phyloP scores from a whole-genome alignment of 805 yeast species.

The Saccharomycopsis microspora region DNA sequence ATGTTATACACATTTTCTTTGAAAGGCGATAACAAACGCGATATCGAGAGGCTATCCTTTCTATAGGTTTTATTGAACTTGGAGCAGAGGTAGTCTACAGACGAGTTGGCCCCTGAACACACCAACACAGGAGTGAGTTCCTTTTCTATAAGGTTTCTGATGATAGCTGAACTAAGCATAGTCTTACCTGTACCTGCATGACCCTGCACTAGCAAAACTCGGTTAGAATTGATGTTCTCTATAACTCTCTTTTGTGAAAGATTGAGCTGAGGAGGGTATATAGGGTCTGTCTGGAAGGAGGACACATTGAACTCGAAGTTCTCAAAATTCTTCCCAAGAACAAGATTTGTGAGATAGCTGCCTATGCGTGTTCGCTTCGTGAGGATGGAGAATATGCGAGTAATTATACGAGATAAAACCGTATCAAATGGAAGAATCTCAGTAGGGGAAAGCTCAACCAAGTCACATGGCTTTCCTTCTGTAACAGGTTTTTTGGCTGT shows the following conservation, averaged over 20 bases:
- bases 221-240: constrained; percentile 14
- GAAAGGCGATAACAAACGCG: constrained; percentile 14
- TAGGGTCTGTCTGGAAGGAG: constrained; percentile 3
- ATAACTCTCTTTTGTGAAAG: constrained; percentile 15
- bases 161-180: constrained; percentile 11
- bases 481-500: background rate
- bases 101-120: constrained; percentile 15
- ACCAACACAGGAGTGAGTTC: constrained; percentile 13
- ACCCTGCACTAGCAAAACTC: constrained; percentile 14
- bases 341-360: constrained; percentile 11
- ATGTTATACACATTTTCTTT: constrained; percentile 15
- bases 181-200: constrained; percentile 17
- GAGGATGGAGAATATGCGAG: constrained; percentile 5
- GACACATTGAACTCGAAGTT: constrained; percentile 16
- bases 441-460: background rate
- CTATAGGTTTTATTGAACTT: background rate
- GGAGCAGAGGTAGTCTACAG: constrained; percentile 15
- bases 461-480: background rate
- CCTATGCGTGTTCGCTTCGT: constrained; percentile 4
- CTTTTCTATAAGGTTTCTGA: constrained; percentile 14
- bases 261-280: constrained; percentile 10
- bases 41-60: constrained; percentile 5
- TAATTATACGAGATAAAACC: constrained; percentile 12
- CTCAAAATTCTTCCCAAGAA: constrained; percentile 17
- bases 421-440: constrained; percentile 14